phyloP scores from a whole-genome alignment of 2,329 filamentous ascomycete genomes.

The Claviceps humidiphila region DNA sequence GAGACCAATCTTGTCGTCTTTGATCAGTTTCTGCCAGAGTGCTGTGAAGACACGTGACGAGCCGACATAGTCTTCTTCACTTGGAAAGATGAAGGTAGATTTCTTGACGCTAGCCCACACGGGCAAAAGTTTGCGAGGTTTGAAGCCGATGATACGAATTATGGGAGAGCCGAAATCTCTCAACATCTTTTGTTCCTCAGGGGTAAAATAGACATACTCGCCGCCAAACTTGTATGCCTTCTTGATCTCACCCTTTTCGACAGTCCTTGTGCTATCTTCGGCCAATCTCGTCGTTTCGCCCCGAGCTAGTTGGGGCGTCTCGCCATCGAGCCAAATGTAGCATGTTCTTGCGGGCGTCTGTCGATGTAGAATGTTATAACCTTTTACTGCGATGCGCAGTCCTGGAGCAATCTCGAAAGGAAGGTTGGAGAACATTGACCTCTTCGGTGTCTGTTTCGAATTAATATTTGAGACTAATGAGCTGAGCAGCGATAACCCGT shows the following conservation, averaged over 20 bases:
- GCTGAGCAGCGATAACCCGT: conserved; percentile 66
- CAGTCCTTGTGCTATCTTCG: conserved; percentile 60
- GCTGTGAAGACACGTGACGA: conserved; percentile 89
- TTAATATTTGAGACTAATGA: conserved; percentile 79
- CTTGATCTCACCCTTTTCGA: conserved; percentile 70
- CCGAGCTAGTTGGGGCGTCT: conserved; percentile 66
- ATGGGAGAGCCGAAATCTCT: conserved; percentile 69
- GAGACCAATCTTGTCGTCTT: conserved; percentile 66
- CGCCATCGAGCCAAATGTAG: conserved; percentile 81
- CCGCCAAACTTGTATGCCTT: conserved; percentile 96
- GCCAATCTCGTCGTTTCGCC: conserved; percentile 63
- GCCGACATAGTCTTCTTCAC: conserved; percentile 77
- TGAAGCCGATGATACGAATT: conserved; percentile 89
- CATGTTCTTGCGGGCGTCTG: conserved; percentile 71
- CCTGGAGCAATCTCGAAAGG: conserved; percentile 76
- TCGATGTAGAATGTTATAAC: conserved; percentile 77
- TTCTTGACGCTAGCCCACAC: conserved; percentile 78
- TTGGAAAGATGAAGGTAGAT: conserved; percentile 86
- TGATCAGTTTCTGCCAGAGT: conserved; percentile 73
- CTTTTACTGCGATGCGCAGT: conserved; percentile 79
- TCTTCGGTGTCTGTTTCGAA: conserved; percentile 74
- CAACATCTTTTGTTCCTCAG: conserved; percentile 68
- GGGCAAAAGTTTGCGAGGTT: conserved; percentile 59
- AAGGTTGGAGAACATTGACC: conserved; percentile 77
- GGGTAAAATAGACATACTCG: conserved; percentile 72